Evolutionary conservation across 2,329 filamentous ascomycete genomes (phyloP), one percentile per base, ranked within the genome.

Genomic region (Hypoxylon sp.): DNA sequence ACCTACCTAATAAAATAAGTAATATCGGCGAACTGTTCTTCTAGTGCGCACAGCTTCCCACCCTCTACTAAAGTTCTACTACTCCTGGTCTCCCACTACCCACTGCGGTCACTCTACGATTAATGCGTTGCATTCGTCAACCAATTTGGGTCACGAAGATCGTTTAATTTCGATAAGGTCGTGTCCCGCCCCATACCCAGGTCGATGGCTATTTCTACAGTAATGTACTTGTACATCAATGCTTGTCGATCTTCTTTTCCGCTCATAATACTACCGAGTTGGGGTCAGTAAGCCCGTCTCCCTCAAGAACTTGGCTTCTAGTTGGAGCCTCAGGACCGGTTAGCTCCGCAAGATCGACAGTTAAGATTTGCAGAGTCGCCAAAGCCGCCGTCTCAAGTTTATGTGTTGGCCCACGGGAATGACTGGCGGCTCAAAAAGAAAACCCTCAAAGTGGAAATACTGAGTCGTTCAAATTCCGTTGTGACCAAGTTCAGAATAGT

Each of bases 111-210:
- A 49, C 56, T 65, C 45, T 66, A 50, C 64, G 67, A 69, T 70
- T 70, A 68, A 66, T 28, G 48, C 60, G 64, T 72, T 63, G 64
- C 67, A 73, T 71, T 72, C 61, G 68, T 71, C 70, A 68, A 60
- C 64, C 63, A 63, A 68, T 67, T 67, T 67, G 50, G 69, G 67
- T 46, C 63, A 62, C 52, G 69, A 70, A 67, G 71, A 73, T 73
- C 69, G 63, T 68, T 67, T 74, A 70, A 74, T 74, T 73, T 74
- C 69, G 69, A 74, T 74, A 73, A 72, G 71, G 65, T 68, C 65
- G 57, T 68, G 62, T 73, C 65, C 70, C 71, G 71, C 41, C 19
- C 62, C 62, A 57, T 50, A 56, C 50, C 65, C 70, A 67, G 51
- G 70, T 68, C 68, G 19, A 55, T 70, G 67, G 56, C 58, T 65